Evolutionary conservation across 2,329 filamentous ascomycete genomes (phyloP).

Genomic region (Epicoccum nigrum): DNA sequence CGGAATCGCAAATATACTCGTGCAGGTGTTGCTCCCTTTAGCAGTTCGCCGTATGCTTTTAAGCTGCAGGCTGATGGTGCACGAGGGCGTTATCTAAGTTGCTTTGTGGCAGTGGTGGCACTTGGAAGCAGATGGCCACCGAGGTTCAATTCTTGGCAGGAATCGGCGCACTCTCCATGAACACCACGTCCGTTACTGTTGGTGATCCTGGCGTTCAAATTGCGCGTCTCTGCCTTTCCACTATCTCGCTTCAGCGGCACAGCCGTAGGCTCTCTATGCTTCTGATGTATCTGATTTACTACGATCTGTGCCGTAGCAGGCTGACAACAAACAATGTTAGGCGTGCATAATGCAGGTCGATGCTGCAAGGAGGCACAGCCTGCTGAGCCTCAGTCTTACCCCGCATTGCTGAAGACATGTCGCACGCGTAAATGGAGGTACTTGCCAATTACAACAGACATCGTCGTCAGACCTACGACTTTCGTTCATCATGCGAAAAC

Average conservation of each 20-base stretch:
- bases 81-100: not conserved
- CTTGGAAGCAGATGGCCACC: too few relatives aligned
- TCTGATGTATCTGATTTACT: not conserved
- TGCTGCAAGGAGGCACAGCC: not conserved
- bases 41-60: too few relatives aligned
- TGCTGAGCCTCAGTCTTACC: not conserved
- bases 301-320: not conserved
- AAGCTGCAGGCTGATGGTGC: not conserved
- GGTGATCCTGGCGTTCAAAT: not conserved
- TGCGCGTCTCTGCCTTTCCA: not conserved
- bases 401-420: not conserved
- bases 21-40: too few relatives aligned
- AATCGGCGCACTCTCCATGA: too few relatives aligned
- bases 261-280: not conserved
- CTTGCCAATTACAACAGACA: not conserved
- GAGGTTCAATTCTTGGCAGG: too few relatives aligned
- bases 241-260: not conserved
- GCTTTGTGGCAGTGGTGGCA: not conserved
- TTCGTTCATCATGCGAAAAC: not conserved
- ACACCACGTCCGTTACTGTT: not conserved
- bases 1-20: too few relatives aligned
- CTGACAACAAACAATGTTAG: not conserved
- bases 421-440: not conserved
- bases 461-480: not conserved
- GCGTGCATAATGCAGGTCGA: not conserved